phyloP scores from a whole-genome alignment of 805 yeast species.

The Lipomyces anomalus region DNA sequence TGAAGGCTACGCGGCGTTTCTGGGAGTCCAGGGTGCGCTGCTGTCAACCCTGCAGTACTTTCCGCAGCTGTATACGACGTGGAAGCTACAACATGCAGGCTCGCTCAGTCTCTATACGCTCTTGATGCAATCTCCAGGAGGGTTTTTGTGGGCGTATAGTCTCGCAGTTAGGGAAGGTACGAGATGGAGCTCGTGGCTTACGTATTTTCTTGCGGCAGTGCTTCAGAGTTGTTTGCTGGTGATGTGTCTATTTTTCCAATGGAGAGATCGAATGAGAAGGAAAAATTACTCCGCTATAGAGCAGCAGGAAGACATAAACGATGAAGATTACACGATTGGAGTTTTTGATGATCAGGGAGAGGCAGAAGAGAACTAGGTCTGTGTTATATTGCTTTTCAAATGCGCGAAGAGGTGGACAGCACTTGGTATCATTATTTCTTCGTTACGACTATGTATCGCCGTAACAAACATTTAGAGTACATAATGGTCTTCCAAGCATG shows the following conservation, averaged over 20 bases:
- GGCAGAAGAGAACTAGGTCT: too few relatives aligned
- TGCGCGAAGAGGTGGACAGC: neutral
- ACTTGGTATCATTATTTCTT: too few relatives aligned
- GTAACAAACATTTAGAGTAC: neutral
- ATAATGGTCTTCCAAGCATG: neutral
- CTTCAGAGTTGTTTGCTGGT: conserved; percentile 57
- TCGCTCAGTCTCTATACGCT: conserved; percentile 74
- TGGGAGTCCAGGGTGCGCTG: conserved; percentile 61
- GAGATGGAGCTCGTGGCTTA: conserved; percentile 82
- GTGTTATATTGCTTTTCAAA: neutral
- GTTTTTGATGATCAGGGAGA: conserved; percentile 6
- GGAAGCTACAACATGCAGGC: conserved; percentile 65
- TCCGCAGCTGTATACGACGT: conserved; percentile 75
- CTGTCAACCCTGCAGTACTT: conserved; percentile 66
- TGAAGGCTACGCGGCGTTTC: conserved; percentile 40
- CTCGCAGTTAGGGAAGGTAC: conserved; percentile 67
- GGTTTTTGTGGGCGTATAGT: conserved; percentile 71
- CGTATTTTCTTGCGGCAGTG: conserved; percentile 65
- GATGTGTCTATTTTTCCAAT: conserved; percentile 47
- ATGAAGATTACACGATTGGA: conserved; percentile 4
- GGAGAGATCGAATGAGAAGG: neutral
- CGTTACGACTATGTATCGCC: neutral
- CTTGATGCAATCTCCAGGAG: conserved; percentile 87
- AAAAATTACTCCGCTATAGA: neutral
- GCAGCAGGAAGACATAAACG: conserved; percentile 3